Evolutionary conservation across 2,329 filamentous ascomycete genomes (phyloP).

Genomic region (Colletotrichum sp.): DNA sequence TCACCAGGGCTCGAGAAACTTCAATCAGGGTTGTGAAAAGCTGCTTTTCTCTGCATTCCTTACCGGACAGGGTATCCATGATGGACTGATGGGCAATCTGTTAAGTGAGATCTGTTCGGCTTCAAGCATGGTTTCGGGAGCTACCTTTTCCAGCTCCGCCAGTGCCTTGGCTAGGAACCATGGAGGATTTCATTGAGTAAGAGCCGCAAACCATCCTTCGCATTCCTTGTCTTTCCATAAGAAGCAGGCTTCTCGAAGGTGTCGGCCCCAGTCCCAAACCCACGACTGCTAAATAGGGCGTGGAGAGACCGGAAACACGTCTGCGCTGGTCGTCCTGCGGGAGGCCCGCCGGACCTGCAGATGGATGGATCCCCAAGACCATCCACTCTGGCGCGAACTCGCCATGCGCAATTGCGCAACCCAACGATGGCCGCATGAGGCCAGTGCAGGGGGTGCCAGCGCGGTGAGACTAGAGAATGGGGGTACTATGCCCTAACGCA

Average conservation of each 20-base stretch:
- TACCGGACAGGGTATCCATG: neutral
- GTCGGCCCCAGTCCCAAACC: neutral
- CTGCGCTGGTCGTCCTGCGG: slow-evolving; percentile 10
- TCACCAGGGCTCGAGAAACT: neutral
- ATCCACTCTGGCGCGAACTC: neutral
- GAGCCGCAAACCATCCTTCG: neutral
- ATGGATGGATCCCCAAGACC: neutral
- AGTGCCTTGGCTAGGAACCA: neutral
- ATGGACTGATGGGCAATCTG: neutral
- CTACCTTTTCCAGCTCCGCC: neutral
- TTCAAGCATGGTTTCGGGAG: neutral
- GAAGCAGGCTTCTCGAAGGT: slow-evolving; percentile 16
- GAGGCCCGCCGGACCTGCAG: slow-evolving; percentile 20
- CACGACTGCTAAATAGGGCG: neutral
- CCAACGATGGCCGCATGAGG: slow-evolving; percentile 10
- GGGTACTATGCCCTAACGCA: slow-evolving; percentile 9
- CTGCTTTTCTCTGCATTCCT: neutral
- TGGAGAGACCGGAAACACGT: neutral
- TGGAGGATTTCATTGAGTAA: neutral
- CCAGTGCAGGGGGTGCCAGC: neutral
- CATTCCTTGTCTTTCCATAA: neutral
- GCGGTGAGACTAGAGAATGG: neutral
- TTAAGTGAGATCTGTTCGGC: neutral
- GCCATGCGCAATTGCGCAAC: slow-evolving; percentile 10
- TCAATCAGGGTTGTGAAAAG: neutral